phyloP scores from a whole-genome alignment of 2,329 filamentous ascomycete species.

The Annulohypoxylon truncatum region DNA sequence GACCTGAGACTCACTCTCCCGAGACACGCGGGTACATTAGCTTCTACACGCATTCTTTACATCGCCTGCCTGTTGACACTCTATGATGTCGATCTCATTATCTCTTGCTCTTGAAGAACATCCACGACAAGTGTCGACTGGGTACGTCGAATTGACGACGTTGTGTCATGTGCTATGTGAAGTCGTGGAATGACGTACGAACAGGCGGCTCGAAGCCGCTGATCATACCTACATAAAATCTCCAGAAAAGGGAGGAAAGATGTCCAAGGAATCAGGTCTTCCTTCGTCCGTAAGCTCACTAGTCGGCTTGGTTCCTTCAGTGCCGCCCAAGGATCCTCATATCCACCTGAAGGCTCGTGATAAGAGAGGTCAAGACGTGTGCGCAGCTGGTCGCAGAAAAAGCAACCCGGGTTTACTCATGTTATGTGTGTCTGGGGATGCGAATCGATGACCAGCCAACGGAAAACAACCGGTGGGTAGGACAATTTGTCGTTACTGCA shows the following conservation, averaged over 20 bases:
- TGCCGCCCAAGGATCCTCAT: neutral
- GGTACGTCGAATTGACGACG: conserved; percentile 31
- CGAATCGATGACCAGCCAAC: conserved; percentile 40
- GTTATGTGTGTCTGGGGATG: conserved; percentile 39
- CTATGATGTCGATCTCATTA: neutral
- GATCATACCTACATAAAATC: conserved; percentile 1
- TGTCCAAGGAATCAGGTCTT: conserved; percentile 12
- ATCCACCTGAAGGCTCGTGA: conserved; percentile 3
- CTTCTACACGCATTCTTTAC: conserved; percentile 24
- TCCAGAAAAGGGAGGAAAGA: neutral
- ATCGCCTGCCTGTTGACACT: conserved; percentile 11
- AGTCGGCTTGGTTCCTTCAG: neutral
- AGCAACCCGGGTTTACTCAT: conserved; percentile 30
- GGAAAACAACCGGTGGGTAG: conserved; percentile 46
- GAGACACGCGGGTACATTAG: conserved; percentile 32
- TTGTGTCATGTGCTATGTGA: conserved; percentile 31
- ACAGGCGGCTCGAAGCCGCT: conserved; percentile 20
- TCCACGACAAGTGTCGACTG: conserved; percentile 18
- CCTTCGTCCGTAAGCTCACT: conserved; percentile 3
- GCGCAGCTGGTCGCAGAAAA: conserved; percentile 31
- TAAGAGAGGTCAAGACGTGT: conserved; percentile 17
- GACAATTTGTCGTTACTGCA: conserved; percentile 44
- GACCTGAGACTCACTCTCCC: conserved; percentile 30
- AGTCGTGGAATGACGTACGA: conserved; percentile 34
- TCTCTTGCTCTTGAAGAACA: neutral